A percentile compares a stretch with the other conserved stretches of the same genome.
These are phyloP conservation scores for Arachnomyces sp. DNA, from an alignment of 2,329 filamentous ascomycete genomes.

Conservation along the genomic window DNA sequence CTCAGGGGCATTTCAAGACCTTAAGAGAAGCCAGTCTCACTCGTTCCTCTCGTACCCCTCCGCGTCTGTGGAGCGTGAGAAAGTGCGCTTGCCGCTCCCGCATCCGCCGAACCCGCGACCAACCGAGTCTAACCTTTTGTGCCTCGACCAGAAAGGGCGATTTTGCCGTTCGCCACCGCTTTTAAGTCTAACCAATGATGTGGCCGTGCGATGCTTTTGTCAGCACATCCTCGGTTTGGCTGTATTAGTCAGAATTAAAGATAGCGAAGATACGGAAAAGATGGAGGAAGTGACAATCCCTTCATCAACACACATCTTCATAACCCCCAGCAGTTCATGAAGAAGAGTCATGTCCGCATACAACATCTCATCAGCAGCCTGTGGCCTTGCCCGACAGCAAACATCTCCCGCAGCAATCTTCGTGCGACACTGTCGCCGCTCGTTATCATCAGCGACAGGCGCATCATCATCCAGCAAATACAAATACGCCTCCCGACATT, in stretches of 20 bases:
- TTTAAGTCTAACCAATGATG: constrained; percentile 20
- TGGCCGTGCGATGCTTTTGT: constrained; percentile 3
- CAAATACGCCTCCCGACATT: constrained; percentile 24
- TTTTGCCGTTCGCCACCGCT: constrained; percentile 23
- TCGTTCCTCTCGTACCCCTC: too few relatives aligned
- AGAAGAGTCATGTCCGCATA: constrained; percentile 20
- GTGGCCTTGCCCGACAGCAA: constrained; percentile 15
- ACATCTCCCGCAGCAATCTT: constrained; percentile 1
- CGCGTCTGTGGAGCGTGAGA: too few relatives aligned
- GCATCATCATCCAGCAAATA: too few relatives aligned
- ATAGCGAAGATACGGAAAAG: too few relatives aligned
- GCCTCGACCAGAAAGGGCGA: constrained; percentile 6
- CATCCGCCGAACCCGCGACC: too few relatives aligned
- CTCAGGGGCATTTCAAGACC: too few relatives aligned
- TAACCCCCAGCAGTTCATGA: background rate
- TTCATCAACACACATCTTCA: background rate
- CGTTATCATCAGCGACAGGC: constrained; percentile 16
- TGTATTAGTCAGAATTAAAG: too few relatives aligned
- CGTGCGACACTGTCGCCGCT: constrained; percentile 9
- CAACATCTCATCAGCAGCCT: constrained; percentile 17
- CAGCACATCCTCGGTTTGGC: constrained; percentile 5
- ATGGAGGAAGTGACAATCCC: background rate
- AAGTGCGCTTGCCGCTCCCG: too few relatives aligned
- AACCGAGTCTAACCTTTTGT: background rate
- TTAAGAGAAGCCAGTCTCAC: too few relatives aligned